These are phyloP conservation scores for Osmozyma mogii DNA, from an alignment of 805 yeast genomes.

Conservation along the genomic window DNA sequence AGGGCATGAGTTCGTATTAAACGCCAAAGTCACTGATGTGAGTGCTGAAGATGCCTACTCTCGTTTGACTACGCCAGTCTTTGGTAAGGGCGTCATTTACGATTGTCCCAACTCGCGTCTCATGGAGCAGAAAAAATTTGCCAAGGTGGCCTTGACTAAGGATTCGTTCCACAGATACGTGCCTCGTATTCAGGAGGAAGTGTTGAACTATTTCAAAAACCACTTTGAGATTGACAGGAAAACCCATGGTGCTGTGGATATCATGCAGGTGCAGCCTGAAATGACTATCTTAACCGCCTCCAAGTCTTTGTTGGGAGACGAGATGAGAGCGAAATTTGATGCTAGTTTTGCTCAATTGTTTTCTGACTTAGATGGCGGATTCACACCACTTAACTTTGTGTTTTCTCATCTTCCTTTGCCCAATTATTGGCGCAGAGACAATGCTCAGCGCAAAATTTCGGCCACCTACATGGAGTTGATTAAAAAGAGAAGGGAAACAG, in stretches of 20 bases:
- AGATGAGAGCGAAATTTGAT: slow-evolving; percentile 76
- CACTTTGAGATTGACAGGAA: slow-evolving; percentile 36
- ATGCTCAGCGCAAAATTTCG: slow-evolving; percentile 78
- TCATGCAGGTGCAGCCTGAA: slow-evolving; percentile 85
- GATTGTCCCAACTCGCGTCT: slow-evolving; percentile 90
- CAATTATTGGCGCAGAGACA: slow-evolving; percentile 74
- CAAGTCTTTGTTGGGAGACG: slow-evolving; percentile 84
- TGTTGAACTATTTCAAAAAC: slow-evolving; percentile 51
- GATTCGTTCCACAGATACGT: slow-evolving; percentile 82
- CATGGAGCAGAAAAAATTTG: slow-evolving; percentile 98
- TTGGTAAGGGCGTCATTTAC: slow-evolving; percentile 95
- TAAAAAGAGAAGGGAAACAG: slow-evolving; percentile 59
- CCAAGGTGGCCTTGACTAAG: slow-evolving; percentile 78
- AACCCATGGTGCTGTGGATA: slow-evolving; percentile 47
- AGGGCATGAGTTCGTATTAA: slow-evolving; percentile 94
- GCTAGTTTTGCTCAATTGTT: slow-evolving; percentile 78
- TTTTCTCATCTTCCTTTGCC: slow-evolving; percentile 92
- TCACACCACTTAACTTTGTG: slow-evolving; percentile 91
- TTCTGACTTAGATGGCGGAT: slow-evolving; percentile 92
- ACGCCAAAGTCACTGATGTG: slow-evolving; percentile 82
- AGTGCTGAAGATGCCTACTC: slow-evolving; percentile 95
- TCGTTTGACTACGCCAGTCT: slow-evolving; percentile 98
- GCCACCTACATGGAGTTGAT: slow-evolving; percentile 76
- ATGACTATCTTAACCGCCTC: slow-evolving; percentile 95
- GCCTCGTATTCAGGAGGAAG: slow-evolving; percentile 79